Evolutionary conservation across 2,329 filamentous ascomycete genomes (phyloP).

Genomic region (Phaeosphaeriaceae sp.): DNA sequence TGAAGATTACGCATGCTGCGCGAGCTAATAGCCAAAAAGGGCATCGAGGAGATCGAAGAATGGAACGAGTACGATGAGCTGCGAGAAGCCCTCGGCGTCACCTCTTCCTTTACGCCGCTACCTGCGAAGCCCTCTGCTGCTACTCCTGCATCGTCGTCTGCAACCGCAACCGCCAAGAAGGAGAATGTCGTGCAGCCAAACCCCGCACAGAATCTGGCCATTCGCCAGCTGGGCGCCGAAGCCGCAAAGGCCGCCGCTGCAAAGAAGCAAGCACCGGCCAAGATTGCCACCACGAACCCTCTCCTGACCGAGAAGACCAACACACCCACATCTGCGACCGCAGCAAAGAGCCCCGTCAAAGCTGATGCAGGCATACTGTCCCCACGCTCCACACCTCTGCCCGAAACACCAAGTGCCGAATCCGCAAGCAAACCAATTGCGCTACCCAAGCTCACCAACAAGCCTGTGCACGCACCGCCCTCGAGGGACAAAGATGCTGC

Average conservation of each 20-base stretch:
- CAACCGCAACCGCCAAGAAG: conserved; percentile 24
- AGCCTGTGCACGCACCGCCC: conserved; percentile 29
- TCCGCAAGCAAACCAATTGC: conserved; percentile 2
- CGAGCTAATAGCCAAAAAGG: conserved; percentile 59
- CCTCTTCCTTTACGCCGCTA: conserved; percentile 38
- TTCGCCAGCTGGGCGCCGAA: conserved; percentile 46
- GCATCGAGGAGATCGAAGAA: conserved; percentile 92
- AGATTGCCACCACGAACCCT: conserved; percentile 46
- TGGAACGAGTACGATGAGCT: conserved; percentile 99
- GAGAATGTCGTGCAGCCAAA: conserved; percentile 30
- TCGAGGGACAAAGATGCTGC: conserved; percentile 33
- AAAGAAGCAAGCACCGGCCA: conserved; percentile 41
- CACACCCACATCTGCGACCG: conserved; percentile 28
- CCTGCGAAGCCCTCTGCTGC: conserved; percentile 33
- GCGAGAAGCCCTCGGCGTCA: conserved; percentile 76
- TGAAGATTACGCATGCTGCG: not conserved
- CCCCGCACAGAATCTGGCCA: conserved; percentile 43
- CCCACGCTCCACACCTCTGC: conserved; percentile 33
- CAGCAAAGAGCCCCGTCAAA: conserved; percentile 36
- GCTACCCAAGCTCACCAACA: conserved; percentile 25
- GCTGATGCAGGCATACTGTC: conserved; percentile 26
- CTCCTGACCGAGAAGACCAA: conserved; percentile 44
- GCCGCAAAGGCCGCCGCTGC: conserved; percentile 45
- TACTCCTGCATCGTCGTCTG: conserved; percentile 13
- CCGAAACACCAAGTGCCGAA: conserved; percentile 27